phyloP scores from a whole-genome alignment of 2,329 filamentous ascomycete species.

The Aureobasidium pullulans region DNA sequence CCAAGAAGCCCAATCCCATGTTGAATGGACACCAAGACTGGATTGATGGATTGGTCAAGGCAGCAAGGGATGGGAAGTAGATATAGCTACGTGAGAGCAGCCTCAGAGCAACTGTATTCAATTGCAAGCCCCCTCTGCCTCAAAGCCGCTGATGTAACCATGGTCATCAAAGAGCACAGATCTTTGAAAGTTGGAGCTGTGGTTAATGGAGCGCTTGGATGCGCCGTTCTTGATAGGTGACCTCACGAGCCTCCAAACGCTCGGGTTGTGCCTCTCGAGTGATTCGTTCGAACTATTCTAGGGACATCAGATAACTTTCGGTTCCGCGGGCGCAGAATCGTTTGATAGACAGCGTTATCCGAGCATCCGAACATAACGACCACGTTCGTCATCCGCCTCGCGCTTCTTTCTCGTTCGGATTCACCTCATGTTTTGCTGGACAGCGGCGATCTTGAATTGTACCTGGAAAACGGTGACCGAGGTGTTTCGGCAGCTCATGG shows the following conservation, averaged over 20 bases:
- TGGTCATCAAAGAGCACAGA: no score
- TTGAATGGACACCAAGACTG: constrained; percentile 32
- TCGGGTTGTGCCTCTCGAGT: no score
- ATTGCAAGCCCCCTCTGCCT: no score
- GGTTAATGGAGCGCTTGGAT: no score
- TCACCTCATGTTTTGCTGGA: neutral
- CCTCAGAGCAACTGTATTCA: neutral
- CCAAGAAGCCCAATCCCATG: constrained; percentile 29
- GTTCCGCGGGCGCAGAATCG: no score
- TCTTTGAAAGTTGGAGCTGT: no score
- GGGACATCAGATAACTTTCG: no score
- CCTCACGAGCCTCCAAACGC: no score
- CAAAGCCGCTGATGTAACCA: no score
- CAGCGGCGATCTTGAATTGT: neutral
- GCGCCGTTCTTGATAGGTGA: no score
- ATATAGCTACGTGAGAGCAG: neutral
- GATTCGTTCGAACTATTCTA: no score
- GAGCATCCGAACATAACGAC: neutral
- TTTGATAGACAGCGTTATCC: no score
- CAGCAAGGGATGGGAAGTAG: constrained; percentile 16
- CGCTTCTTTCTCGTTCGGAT: neutral
- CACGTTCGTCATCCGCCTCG: neutral
- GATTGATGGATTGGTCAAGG: constrained; percentile 28
- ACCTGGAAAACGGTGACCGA: neutral
- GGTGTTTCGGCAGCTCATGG: neutral